phyloP scores from a whole-genome alignment of 768 basidiomycete genomes.

The Suillus discolor region DNA sequence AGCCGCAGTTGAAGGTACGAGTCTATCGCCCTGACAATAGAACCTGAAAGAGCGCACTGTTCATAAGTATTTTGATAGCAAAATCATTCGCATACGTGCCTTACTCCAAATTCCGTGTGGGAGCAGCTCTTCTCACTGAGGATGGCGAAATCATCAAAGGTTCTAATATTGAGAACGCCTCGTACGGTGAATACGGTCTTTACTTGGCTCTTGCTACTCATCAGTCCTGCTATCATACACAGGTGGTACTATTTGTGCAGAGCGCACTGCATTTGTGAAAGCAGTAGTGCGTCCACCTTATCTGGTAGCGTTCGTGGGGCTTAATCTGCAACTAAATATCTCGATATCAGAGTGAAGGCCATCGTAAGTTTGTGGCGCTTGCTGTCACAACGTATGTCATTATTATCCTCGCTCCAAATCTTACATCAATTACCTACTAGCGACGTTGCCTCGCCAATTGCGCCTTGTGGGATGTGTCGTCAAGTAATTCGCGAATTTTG shows the following conservation, averaged over 20 bases:
- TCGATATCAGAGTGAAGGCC: conserved; percentile 73
- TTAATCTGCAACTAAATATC: background rate
- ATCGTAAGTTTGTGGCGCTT: conserved; percentile 65
- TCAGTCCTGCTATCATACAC: background rate
- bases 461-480: conserved; percentile 94
- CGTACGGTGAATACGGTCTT: conserved; percentile 63
- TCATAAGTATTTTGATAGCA: conserved; percentile 40
- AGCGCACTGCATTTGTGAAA: conserved; percentile 94
- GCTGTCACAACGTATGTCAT: conserved; percentile 75
- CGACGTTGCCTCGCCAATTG: conserved; percentile 65
- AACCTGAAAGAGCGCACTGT: conserved; percentile 12
- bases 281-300: conserved; percentile 66
- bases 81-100: conserved; percentile 75
- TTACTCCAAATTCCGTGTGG: conserved; percentile 93
- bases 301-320: background rate
- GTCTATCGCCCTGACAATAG: background rate
- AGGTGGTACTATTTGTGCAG: conserved; percentile 94
- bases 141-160: conserved; percentile 80
- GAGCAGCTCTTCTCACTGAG: conserved; percentile 76
- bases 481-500: conserved; percentile 92
- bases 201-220: background rate
- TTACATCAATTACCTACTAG: conserved; percentile 37
- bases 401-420: too few species aligned
- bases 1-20: conserved; percentile 60
- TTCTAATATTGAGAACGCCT: conserved; percentile 93